Base-by-base conservation (phyloP, 2,329 filamentous ascomycete species). In the Diaporthe citri region DNA sequence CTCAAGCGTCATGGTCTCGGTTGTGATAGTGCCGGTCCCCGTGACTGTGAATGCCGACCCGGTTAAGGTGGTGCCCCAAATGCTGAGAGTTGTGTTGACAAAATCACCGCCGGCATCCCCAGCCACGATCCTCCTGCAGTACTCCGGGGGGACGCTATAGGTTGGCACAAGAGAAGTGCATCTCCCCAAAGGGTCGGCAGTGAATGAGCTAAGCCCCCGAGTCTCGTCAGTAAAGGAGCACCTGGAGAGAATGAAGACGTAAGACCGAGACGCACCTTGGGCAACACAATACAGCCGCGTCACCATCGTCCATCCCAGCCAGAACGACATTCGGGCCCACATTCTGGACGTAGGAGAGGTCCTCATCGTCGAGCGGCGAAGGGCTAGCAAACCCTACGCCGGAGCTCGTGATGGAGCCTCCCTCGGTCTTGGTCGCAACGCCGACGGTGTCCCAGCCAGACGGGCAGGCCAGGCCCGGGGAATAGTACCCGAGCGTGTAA, bases 361-460 rank as follows among this genome's bases (percentile, higher is more conserved):
- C 59, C 7, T 5, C 5, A 7, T 41, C 25, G 52, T 56, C 31
- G n/a, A 17, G 0, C 15, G 7, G n/a, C 20, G n/a, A 15, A 3
- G 43, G 62, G 6, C 17, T 2, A 15, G 46, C 31, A 41, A 76
- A 75, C 3, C 52, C 72, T 8, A 48, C 36, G 17, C 73, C 66
- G 13, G 75, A 72, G n/a, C 59, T 70, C 2, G 66, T 67, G 48
- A 75, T 41, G 36, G 73, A 59, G 7, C 72, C 75, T 28, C 70
- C 66, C n/a, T 48, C 60, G 13, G 43, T 20, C 55, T 75, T 74
- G 25, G 73, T 57, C 34, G 72, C 75, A 34, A 60, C 36, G 20
- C 75, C 75, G 5, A 69, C 69, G 7, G 75, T 76, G 5, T 39
- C 43, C 55, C 64, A 76, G 15, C 72, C 75, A 3, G 59, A 59